Percentiles rank a stretch among this genome's conserved stretches.
phyloP scores from a whole-genome alignment of 176 grass and related monocot species.

The Bothriochloa decipiens region DNA sequence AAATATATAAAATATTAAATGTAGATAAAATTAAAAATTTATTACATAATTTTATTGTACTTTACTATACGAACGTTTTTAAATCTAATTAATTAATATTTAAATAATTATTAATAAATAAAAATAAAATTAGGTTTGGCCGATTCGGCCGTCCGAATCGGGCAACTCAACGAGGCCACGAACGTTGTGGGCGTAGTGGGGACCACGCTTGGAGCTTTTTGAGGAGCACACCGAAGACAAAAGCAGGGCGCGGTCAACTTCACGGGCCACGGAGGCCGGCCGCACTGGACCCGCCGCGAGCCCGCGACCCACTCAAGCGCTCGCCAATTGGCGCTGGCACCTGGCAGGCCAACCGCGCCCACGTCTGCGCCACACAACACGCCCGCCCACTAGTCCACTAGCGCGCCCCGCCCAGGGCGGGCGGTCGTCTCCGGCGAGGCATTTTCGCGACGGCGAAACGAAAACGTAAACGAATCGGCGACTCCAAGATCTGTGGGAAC shows the following conservation, averaged over 20 bases:
- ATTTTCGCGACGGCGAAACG: not conserved
- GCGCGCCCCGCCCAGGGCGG: not conserved
- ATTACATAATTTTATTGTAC: too few relatives aligned
- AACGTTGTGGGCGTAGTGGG: not conserved
- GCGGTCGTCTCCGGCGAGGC: not conserved
- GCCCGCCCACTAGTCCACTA: not conserved
- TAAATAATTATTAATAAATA: too few relatives aligned
- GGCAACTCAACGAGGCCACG: too few relatives aligned
- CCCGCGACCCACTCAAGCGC: not conserved
- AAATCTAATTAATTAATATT: too few relatives aligned
- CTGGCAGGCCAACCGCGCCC: not conserved
- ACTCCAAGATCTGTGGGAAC: conserved; percentile 2
- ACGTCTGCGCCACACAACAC: not conserved
- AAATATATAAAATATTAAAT: too few relatives aligned
- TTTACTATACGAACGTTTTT: too few relatives aligned
- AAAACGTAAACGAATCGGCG: not conserved
- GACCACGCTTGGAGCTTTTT: not conserved
- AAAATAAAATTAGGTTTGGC: too few relatives aligned
- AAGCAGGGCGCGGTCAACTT: not conserved
- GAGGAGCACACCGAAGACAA: too few relatives aligned
- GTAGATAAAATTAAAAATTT: too few relatives aligned
- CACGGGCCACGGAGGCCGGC: not conserved
- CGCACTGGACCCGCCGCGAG: not conserved
- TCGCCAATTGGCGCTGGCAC: not conserved
- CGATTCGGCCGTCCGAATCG: too few relatives aligned